These are phyloP conservation scores for Rhizomucor pusillus DNA, from an alignment of 371 early-diverging fungal species.

Conservation along the genomic window DNA sequence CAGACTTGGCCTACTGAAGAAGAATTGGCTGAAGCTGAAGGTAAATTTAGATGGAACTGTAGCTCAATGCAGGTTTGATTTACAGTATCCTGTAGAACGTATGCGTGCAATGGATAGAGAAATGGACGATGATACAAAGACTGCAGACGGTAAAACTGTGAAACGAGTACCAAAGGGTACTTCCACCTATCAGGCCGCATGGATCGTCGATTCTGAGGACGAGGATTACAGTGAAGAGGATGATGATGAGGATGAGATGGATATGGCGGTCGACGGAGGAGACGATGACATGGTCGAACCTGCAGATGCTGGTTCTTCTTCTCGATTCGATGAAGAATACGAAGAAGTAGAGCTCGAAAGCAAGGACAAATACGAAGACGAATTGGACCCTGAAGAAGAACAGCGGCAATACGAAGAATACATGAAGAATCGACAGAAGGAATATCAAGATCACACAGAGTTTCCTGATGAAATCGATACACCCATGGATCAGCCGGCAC, in stretches of 20 bases:
- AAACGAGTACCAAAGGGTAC: conserved; percentile 92
- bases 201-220: conserved; percentile 86
- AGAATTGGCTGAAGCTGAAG: conserved; percentile 83
- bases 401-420: conserved; percentile 62
- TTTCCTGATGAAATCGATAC: conserved; percentile 98
- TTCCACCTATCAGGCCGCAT: conserved; percentile 95
- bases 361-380: conserved; percentile 39
- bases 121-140: conserved; percentile 7
- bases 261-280: conserved; percentile 39
- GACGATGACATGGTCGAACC: conserved; percentile 37
- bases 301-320: conserved; percentile 22
- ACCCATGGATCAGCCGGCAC: conserved; percentile 81
- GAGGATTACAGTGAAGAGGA: conserved; percentile 65
- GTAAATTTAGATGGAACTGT: conserved; percentile 17
- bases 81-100: conserved; percentile 16
- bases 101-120: conserved; percentile 37
- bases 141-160: conserved; percentile 13
- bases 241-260: conserved; percentile 50
- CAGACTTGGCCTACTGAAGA: conserved; percentile 99
- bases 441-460: conserved; percentile 71
- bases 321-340: conserved; percentile 64
- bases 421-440: conserved; percentile 63
- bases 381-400: conserved; percentile 48
- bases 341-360: conserved; percentile 72
- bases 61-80: not conserved